Conservation (phyloP, 2,329 filamentous ascomycete species). For the Phyllosticta citribraziliensis region DNA sequence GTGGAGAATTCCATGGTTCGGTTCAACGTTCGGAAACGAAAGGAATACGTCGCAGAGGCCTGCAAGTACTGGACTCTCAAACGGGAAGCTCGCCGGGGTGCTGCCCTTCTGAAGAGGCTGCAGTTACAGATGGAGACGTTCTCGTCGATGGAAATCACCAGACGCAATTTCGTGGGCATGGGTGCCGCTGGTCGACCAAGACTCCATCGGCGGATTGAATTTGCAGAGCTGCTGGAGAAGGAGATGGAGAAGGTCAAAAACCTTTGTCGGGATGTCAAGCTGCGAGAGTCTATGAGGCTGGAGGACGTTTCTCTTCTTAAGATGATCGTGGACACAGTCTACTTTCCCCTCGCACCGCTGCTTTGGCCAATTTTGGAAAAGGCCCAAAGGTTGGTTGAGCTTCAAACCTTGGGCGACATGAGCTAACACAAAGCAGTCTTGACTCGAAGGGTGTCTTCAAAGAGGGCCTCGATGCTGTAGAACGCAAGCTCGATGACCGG, state of each 20-base stretch:
- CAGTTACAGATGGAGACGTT: constrained; percentile 95
- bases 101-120: constrained; percentile 81
- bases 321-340: constrained; percentile 76
- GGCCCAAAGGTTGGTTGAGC: constrained; percentile 64
- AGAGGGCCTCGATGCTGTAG: constrained; percentile 43
- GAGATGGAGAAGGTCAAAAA: constrained; percentile 69
- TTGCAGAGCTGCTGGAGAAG: constrained; percentile 63
- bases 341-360: constrained; percentile 76
- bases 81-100: constrained; percentile 81
- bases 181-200: constrained; percentile 71
- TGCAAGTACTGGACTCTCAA: constrained; percentile 98
- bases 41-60: constrained; percentile 84
- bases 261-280: constrained; percentile 60
- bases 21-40: constrained; percentile 76
- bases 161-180: constrained; percentile 93
- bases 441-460: constrained; percentile 46
- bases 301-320: constrained; percentile 66
- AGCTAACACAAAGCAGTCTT: constrained; percentile 18
- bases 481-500: constrained; percentile 44
- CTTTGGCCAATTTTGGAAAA: constrained; percentile 71
- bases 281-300: constrained; percentile 68
- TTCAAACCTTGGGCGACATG: constrained; percentile 3
- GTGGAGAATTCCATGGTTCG: constrained; percentile 75
- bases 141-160: constrained; percentile 92
- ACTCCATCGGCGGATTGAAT: constrained; percentile 74